Conservation (phyloP, 495 filamentous ascomycete genomes). For the Hypoxylon subgilvum region DNA sequence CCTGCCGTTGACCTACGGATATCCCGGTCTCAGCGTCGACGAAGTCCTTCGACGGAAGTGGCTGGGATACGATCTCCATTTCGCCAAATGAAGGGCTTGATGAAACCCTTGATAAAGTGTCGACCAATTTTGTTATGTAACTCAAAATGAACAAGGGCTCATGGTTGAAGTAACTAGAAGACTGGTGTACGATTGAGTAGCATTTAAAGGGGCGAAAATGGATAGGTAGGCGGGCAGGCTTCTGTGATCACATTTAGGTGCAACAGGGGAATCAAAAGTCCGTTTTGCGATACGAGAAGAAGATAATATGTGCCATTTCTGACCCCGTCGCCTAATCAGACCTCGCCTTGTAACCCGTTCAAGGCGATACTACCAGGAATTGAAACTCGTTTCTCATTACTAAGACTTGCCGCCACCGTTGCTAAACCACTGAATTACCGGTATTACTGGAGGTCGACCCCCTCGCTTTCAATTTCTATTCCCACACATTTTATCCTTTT, state of each 20-base stretch:
- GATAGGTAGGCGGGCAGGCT: constrained; percentile 22
- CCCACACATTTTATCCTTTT: too few species aligned
- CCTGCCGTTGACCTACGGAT: constrained; percentile 92
- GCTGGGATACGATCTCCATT: constrained; percentile 97
- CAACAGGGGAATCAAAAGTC: constrained; percentile 17
- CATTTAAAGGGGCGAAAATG: constrained; percentile 32
- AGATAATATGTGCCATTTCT: not conserved
- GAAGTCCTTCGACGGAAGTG: constrained; percentile 88
- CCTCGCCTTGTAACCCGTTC: constrained; percentile 19
- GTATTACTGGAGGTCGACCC: too few species aligned
- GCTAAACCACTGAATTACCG: too few species aligned
- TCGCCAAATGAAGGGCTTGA: constrained; percentile 76
- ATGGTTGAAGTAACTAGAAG: not conserved
- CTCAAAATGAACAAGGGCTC: constrained; percentile 8
- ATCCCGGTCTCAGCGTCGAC: constrained; percentile 83
- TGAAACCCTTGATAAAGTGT: not conserved
- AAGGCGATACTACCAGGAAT: constrained; percentile 11
- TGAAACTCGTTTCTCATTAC: constrained; percentile 19
- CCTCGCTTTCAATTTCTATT: too few species aligned
- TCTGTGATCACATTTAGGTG: constrained; percentile 14
- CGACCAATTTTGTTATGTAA: constrained; percentile 26
- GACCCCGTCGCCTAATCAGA: constrained; percentile 13
- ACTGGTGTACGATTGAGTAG: constrained; percentile 27
- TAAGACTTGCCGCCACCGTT: too few species aligned
- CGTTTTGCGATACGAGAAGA: constrained; percentile 23